These are phyloP conservation scores for Trichoderma sp. DNA, from an alignment of 2,329 filamentous ascomycete genomes.

Conservation along the genomic window DNA sequence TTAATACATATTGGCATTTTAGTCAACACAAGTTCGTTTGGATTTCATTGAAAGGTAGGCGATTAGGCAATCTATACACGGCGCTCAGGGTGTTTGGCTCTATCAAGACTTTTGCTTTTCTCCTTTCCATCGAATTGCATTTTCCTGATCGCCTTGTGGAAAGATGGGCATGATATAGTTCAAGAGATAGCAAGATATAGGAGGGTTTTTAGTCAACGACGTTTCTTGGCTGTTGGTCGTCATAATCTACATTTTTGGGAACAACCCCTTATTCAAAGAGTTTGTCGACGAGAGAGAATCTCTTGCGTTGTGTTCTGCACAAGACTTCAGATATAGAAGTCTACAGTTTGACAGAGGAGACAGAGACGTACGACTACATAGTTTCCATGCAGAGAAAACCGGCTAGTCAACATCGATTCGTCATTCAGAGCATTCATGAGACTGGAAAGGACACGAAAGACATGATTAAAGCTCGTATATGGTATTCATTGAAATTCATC, in stretches of 20 bases:
- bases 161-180: not conserved
- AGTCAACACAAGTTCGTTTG: not conserved
- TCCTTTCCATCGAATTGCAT: not conserved
- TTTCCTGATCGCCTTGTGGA: too few species aligned
- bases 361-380: not conserved
- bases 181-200: too few species aligned
- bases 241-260: too few species aligned
- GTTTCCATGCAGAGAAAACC: too few species aligned
- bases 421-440: rapidly evolving
- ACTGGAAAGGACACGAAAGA: not conserved
- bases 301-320: not conserved
- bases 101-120: not conserved
- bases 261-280: too few species aligned
- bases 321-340: not conserved
- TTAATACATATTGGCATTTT: not conserved
- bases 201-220: too few species aligned
- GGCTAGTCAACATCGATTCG: rapidly evolving
- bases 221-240: too few species aligned
- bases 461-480: not conserved
- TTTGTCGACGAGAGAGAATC: too few species aligned
- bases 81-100: not conserved
- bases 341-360: not conserved
- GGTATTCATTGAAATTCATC: conserved; percentile 3
- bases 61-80: not conserved
- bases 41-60: not conserved